Base-by-base conservation (phyloP, 306 rosid genomes). In the Trichosanthes truncata region DNA sequence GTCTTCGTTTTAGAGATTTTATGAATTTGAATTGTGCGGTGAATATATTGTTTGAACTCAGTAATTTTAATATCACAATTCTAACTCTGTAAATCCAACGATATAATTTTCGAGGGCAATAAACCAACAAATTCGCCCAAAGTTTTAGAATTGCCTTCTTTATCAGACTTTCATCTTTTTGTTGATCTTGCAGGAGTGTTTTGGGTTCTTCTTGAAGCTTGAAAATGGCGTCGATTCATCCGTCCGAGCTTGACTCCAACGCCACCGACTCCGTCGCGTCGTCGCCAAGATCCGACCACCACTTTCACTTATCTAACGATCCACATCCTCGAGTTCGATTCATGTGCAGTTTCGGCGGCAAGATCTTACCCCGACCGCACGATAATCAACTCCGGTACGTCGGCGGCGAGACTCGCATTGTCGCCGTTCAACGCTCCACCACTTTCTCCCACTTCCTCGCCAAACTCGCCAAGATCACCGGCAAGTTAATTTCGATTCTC, bases 281-380 rank as follows among this genome's bases (percentile, higher is more conserved):
- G 3, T 88, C 97, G 31, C 99, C 99, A 4, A 92, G 96, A 79
- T 89, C 92, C 23, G 97, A 89, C 49, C 71, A 66, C 49, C 76
- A 52, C 61, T 49, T 36, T 11, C 26, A 80, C 76, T 84, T 81
- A 26, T 57, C 79, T 1, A 82, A 84, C 25, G 93, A 91, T 5
- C 79, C 60, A 0, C 84, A 80, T 13, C 43, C 90, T 5, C 97
- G 90, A 12, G 90, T 88, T 71, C 92, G 98, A 15, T 90, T 96
- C 85, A 96, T 96, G 99, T 93, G 98, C 87, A 96, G 99, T 83
- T 96, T 93, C 82, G 98, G 98, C 80, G 99, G 98, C 78, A 88
- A 89, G 79, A 96, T 96, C 83, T 29, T 91, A 41, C 99, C 96
- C 0, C 96, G 99, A 1, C 99, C 96, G 13, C 92, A 84, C 73